Conservation (phyloP, 208 protist genomes). For the Borovskyia barvae region DNA sequence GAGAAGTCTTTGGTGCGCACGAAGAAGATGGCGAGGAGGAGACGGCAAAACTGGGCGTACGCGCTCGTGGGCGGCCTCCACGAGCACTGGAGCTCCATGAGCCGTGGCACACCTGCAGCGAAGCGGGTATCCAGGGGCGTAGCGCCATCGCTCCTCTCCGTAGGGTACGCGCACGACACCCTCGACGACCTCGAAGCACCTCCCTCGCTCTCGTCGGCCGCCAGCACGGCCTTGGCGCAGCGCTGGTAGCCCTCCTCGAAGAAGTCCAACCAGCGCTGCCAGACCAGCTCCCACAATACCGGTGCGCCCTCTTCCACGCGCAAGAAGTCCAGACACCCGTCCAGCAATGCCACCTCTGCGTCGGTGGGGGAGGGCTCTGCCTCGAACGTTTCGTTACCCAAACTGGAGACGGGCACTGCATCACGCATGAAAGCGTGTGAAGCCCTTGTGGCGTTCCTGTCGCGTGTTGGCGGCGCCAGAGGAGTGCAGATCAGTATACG, state of each 20-base stretch:
- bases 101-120: constrained; percentile 4
- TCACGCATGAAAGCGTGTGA: too few relatives aligned
- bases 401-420: not conserved
- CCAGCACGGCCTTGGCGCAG: constrained; percentile 14
- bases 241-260: constrained; percentile 24
- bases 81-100: constrained; percentile 15
- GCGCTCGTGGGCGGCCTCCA: constrained; percentile 26
- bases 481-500: constrained; percentile 45
- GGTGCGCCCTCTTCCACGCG: constrained; percentile 27
- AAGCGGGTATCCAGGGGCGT: not conserved
- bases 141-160: constrained; percentile 1
- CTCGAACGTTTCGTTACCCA: not conserved
- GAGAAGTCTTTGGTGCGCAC: constrained; percentile 34
- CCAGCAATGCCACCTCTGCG: constrained; percentile 13
- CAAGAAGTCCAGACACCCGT: constrained; percentile 38
- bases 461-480: constrained; percentile 18
- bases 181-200: too few relatives aligned
- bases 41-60: constrained; percentile 40
- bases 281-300: constrained; percentile 18
- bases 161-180: not conserved
- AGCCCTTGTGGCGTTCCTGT: not conserved
- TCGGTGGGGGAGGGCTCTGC: not conserved
- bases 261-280: constrained; percentile 27
- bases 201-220: not conserved
- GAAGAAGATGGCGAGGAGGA: constrained; percentile 41